A percentile compares a stretch with the other conserved stretches of the same genome.
These are phyloP conservation scores for Isatis tinctoria DNA, from an alignment of 345 rosid genomes.

Conservation along the genomic window DNA sequence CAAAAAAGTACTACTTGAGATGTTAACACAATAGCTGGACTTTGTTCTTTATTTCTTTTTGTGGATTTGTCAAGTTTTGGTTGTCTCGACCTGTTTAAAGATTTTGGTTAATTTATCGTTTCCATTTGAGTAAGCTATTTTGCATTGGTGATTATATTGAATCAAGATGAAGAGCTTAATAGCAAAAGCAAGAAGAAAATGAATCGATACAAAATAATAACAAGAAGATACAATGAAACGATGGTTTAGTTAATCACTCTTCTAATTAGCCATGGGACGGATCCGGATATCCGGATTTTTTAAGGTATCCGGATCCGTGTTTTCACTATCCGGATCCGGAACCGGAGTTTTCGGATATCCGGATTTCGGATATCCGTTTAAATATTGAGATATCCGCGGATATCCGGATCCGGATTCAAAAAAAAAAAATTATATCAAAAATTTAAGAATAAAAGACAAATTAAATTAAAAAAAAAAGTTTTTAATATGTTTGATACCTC, in stretches of 20 bases:
- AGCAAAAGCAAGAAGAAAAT: background rate
- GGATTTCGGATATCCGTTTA: too few relatives aligned
- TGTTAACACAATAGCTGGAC: background rate
- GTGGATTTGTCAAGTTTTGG: constrained; percentile 20
- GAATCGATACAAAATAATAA: background rate
- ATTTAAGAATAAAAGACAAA: too few relatives aligned
- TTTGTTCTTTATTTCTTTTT: background rate
- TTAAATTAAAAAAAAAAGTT: too few relatives aligned
- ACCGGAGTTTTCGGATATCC: too few relatives aligned
- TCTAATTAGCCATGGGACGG: too few relatives aligned
- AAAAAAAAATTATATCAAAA: too few relatives aligned
- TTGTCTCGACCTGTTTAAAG: constrained; percentile 2
- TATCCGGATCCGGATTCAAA: too few relatives aligned
- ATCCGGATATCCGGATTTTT: too few relatives aligned
- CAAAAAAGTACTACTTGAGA: background rate
- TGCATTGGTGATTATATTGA: background rate
- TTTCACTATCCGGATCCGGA: too few relatives aligned
- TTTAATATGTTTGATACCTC: too few relatives aligned
- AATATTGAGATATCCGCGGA: too few relatives aligned
- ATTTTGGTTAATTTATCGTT: constrained; percentile 11
- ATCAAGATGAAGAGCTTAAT: background rate
- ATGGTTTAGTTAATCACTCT: background rate
- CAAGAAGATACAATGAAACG: background rate
- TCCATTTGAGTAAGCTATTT: background rate
- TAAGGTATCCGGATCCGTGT: too few relatives aligned